Evolutionary conservation across 2,329 filamentous ascomycete species (phyloP), one percentile per base, ranked within the genome.

Genomic region (Sporothrix mexicana): DNA sequence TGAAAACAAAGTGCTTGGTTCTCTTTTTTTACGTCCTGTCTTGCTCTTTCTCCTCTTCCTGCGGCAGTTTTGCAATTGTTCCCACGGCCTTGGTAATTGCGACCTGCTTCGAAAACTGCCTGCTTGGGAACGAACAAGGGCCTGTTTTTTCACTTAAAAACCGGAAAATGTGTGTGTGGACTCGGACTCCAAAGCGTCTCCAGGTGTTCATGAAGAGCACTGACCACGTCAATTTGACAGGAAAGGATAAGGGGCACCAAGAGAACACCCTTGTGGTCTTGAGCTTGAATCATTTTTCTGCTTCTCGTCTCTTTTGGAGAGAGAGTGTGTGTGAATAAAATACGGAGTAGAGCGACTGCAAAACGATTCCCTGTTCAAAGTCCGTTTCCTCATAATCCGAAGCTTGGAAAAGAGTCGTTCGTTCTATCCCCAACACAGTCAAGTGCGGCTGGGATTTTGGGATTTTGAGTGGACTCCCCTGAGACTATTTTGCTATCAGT

Each of bases 31-130:
- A n/a, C n/a, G n/a, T n/a, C n/a, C n/a, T n/a, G n/a, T 55, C 8
- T 17, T 10, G 6, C 7, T 47, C 10, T n/a, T 67, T 17, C 30
- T 49, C 1, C 17, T 25, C 20, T 30, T 43, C 10, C 13, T 10
- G n/a, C 41, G 62, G 12, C 62, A 23, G 43, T 66, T 49, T 66
- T 17, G 62, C 62, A 47, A 30, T 47, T 47, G 45, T 69, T 69
- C 36, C 53, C 68, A 49, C 5, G 51, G 68, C 41, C 53, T 36
- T 61, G 68, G 53, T 61, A 61, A 70, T 70, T 70, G 68, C 51
- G 68, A 70, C 68, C 68, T 53, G 36, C 53, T 13, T 17, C 10
- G 36, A 15, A 51, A 53, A 57, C 51, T 69, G 30, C 67, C 51
- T 57, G 67, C 67, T 69, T 57, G 49, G 67, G 67, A 69, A 53